Conservation (phyloP, 2,329 filamentous ascomycete species). For the Apiospora rasikravindrae region DNA sequence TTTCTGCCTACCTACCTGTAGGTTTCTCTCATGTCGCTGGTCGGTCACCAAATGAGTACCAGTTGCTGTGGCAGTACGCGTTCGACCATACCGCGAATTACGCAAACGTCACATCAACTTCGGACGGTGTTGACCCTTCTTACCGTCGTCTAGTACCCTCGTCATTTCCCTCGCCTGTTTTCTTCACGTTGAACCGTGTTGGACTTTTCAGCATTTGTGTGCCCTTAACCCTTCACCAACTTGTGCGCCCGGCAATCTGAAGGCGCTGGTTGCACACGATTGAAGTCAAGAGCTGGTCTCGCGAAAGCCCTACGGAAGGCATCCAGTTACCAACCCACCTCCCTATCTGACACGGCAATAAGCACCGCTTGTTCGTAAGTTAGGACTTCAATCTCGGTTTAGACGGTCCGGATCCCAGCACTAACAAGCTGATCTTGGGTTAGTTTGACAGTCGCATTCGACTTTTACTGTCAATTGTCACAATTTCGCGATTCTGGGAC, state of each 20-base stretch:
- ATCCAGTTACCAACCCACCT: not conserved
- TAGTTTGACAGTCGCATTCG: not conserved
- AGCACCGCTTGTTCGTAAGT: not conserved
- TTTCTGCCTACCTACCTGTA: not conserved
- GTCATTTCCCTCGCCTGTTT: not conserved
- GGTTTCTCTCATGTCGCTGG: constrained; percentile 1
- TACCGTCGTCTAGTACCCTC: not conserved
- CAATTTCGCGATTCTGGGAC: not conserved
- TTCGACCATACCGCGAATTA: not conserved
- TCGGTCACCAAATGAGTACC: constrained; percentile 7
- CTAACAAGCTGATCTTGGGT: not conserved
- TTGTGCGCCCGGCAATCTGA: not conserved
- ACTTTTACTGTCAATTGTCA: not conserved
- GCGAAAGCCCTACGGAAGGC: not conserved
- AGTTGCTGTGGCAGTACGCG: constrained; percentile 8
- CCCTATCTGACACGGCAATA: not conserved
- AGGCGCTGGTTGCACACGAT: not conserved
- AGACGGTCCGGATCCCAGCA: not conserved
- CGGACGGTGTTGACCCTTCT: not conserved
- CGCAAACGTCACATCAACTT: constrained; percentile 11
- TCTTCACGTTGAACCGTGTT: not conserved
- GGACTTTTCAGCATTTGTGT: not conserved
- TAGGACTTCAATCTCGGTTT: not conserved
- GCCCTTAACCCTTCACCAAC: not conserved
- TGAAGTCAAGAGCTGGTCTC: constrained; percentile 11